Conservation (phyloP, 148 eudicot species). For the Vaccinium darrowii region DNA sequence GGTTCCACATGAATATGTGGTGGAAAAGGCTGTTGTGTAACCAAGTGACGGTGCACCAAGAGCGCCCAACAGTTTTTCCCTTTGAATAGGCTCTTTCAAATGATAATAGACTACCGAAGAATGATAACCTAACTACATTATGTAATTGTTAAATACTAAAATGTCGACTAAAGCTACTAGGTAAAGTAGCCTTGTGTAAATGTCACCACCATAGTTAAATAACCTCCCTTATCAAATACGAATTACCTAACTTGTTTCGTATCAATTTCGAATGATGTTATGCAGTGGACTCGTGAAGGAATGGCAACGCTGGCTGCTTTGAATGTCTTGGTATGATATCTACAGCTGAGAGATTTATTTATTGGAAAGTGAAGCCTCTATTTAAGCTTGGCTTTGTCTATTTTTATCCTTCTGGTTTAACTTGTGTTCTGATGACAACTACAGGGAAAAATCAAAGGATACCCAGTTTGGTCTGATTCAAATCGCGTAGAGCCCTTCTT, state of each 20-base stretch:
- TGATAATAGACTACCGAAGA: neutral
- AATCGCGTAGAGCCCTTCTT: conserved; percentile 72
- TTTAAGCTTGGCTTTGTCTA: neutral
- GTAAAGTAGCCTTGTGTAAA: neutral
- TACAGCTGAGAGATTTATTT: neutral
- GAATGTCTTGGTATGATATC: conserved; percentile 80
- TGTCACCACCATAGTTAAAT: neutral
- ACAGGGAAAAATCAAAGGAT: conserved; percentile 89
- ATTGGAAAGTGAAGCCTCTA: neutral
- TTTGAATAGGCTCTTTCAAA: neutral
- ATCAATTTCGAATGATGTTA: conserved; percentile 16
- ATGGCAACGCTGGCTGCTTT: conserved; percentile 97
- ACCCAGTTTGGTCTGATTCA: conserved; percentile 81
- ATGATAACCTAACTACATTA: neutral
- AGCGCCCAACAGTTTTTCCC: neutral
- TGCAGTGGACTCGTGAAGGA: conserved; percentile 99
- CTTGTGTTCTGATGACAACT: neutral
- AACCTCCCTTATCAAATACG: neutral
- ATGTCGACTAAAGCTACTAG: neutral
- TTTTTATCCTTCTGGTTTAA: neutral
- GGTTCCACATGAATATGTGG: neutral
- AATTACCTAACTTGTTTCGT: neutral
- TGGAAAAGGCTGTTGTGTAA: neutral
- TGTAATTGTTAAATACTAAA: neutral
- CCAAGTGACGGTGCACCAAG: neutral